Conservation (phyloP, 139 green algal species). For the Ostreobium quekettii region DNA sequence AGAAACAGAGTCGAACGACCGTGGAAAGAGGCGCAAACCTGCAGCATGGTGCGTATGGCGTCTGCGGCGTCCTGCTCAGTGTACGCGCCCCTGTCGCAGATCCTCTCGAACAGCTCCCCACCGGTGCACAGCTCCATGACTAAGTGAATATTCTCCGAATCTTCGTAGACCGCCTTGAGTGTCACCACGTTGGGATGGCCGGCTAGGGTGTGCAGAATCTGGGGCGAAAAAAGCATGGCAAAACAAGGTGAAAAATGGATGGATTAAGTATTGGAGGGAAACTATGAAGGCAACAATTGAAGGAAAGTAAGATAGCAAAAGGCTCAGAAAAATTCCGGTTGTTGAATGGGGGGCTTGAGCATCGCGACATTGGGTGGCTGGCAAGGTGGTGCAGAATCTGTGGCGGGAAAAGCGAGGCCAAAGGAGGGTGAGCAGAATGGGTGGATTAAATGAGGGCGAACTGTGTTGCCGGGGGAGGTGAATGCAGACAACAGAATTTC, state of each 20-base stretch:
- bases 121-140: constrained; percentile 86
- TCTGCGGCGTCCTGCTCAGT: constrained; percentile 41
- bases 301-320: no score
- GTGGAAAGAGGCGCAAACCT: background rate
- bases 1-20: no score
- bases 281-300: no score
- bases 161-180: constrained; percentile 61
- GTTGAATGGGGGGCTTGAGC: no score
- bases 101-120: constrained; percentile 90
- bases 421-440: background rate
- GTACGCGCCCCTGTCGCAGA: constrained; percentile 17
- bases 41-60: constrained; percentile 58
- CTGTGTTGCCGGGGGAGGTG: background rate
- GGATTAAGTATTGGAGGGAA: background rate
- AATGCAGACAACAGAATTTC: no score
- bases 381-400: constrained; percentile 29
- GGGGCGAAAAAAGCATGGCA: no score
- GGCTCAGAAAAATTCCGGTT: no score
- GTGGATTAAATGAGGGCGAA: background rate
- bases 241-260: background rate
- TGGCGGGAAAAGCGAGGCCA: background rate
- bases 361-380: no score
- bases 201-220: constrained; percentile 51
- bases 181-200: constrained; percentile 44
- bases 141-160: constrained; percentile 64